Evolutionary conservation across 2,329 filamentous ascomycete genomes (phyloP), one percentile per base, ranked within the genome.

Genomic region (Hortaea sp.): DNA sequence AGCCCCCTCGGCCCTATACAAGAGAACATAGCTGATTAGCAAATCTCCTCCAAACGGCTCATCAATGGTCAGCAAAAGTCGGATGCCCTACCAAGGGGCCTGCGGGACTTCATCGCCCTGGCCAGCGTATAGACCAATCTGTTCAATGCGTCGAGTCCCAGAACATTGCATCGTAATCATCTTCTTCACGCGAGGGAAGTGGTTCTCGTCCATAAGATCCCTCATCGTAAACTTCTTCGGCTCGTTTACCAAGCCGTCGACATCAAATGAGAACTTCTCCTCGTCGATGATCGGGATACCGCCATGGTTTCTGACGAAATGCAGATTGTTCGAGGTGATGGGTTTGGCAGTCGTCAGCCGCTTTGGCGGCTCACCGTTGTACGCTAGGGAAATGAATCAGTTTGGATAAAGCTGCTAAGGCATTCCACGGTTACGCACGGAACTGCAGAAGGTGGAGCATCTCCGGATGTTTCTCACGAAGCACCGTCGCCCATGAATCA

Each of bases 221-320:
- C n/a, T 12, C n/a, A 35, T 9, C 2, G 32, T 35, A 12, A 35
- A 35, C n/a, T 9, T 10, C 32, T 4, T 2, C 4, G 32, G 32
- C 32, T 12, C n/a, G 9, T 9, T 12, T 2, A 35, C 32, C 9
- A 35, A 67, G 0, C 81, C 81, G 47, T 79, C 77, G 5, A 85
- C 61, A 1, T 68, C 64, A 11, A 83, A 67, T 27, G 66, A 71
- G 56, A 67, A 82, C 2, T 73, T 67, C 0, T 76, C 69, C 1
- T 71, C 65, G 6, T 83, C 72, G 45, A 86, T 84, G 6, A 76
- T 67, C 0, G 84, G 84, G 12, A 87, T 78, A 0, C 82, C 82
- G 7, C 83, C 82, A 50, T 87, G 83, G 49, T 87, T 87, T 6
- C 83, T 71, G 0, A 87, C 78, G 52, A 84, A 87, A 53, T 81